These are phyloP conservation scores for Fusarium pseudonygamai DNA, from an alignment of 2,329 filamentous ascomycete species.

Conservation along the genomic window DNA sequence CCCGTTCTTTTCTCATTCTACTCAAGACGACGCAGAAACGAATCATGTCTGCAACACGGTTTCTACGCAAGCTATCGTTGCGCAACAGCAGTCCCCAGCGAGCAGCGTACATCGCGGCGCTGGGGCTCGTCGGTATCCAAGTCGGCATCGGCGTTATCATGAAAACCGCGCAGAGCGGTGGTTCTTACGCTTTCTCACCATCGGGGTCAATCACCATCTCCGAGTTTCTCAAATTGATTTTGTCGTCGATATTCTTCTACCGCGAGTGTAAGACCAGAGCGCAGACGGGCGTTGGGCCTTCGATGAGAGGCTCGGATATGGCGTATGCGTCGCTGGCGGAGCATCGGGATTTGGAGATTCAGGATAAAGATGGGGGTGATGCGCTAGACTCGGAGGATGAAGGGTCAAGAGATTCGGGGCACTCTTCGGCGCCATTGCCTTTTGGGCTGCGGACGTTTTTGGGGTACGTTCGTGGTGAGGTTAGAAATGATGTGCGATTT, in stretches of 20 bases:
- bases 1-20: no score
- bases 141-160: background rate
- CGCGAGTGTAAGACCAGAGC: background rate
- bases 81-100: background rate
- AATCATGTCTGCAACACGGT: background rate
- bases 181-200: background rate
- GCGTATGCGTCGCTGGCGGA: background rate
- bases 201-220: background rate
- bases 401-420: background rate
- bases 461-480: background rate
- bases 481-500: background rate
- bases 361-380: background rate
- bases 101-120: background rate
- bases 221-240: background rate
- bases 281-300: background rate
- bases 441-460: background rate
- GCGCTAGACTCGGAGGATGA: background rate
- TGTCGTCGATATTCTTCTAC: background rate
- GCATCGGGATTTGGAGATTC: background rate
- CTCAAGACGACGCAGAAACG: background rate
- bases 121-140: background rate
- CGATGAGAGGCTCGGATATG: background rate
- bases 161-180: background rate
- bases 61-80: background rate
- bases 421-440: background rate